A percentile compares a stretch with the other conserved stretches of the same genome.
Evolutionary conservation across 805 yeast species (phyloP).

Genomic region (Candida cerambycidarum): DNA sequence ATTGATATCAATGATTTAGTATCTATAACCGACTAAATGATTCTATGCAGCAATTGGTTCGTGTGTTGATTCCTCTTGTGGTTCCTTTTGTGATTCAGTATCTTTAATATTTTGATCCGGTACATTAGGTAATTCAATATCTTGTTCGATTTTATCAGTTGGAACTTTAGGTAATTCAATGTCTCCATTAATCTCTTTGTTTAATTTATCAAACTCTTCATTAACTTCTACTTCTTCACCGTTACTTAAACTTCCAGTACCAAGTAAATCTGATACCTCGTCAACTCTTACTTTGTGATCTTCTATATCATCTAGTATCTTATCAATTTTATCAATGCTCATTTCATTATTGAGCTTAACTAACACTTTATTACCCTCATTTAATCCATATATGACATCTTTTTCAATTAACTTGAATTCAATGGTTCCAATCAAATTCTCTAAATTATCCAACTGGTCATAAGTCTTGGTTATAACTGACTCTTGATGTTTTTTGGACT

Average conservation of each 20-base stretch:
- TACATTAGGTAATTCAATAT: slow-evolving; percentile 7
- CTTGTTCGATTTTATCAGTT: neutral
- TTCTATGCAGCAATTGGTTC: slow-evolving; percentile 7
- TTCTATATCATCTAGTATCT: slow-evolving; percentile 76
- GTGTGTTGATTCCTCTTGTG: neutral
- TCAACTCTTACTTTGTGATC: slow-evolving; percentile 81
- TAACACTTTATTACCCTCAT: slow-evolving; percentile 77
- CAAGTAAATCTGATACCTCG: slow-evolving; percentile 60
- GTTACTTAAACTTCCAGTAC: slow-evolving; percentile 40
- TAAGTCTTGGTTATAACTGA: slow-evolving; percentile 67
- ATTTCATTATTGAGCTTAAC: slow-evolving; percentile 76
- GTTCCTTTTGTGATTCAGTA: neutral
- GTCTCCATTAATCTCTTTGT: slow-evolving; percentile 38
- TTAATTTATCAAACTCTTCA: slow-evolving; percentile 55
- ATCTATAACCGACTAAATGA: neutral
- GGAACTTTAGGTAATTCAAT: slow-evolving; percentile 9
- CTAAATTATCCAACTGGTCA: slow-evolving; percentile 76
- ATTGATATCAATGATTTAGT: too few relatives aligned
- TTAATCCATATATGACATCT: slow-evolving; percentile 77
- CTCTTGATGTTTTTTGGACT: slow-evolving; percentile 81
- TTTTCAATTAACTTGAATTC: slow-evolving; percentile 89
- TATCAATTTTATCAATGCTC: slow-evolving; percentile 75
- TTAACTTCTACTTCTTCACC: slow-evolving; percentile 64
- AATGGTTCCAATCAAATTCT: slow-evolving; percentile 72
- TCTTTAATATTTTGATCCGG: slow-evolving; percentile 4